Evolutionary conservation across 2,329 filamentous ascomycete species (phyloP).

Genomic region (Blastomyces gilchristii): DNA sequence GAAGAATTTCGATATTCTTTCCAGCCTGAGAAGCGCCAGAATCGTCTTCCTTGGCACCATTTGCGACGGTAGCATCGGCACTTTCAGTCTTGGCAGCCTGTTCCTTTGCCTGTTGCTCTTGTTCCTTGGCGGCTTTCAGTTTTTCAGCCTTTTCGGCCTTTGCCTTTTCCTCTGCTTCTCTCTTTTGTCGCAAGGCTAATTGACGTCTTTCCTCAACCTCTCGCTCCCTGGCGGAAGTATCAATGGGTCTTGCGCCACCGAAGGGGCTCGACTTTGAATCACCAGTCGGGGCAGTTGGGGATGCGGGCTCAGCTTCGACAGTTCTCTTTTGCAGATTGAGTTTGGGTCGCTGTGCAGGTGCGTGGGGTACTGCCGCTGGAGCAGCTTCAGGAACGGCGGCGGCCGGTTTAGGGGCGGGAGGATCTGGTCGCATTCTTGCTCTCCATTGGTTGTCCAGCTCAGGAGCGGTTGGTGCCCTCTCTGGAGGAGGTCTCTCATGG

Average conservation of each 20-base stretch:
- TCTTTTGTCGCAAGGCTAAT: slow-evolving; percentile 66
- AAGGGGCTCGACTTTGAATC: slow-evolving; percentile 87
- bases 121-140: slow-evolving; percentile 53
- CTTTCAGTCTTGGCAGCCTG: slow-evolving; percentile 28
- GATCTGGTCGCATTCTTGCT: slow-evolving; percentile 77
- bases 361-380: slow-evolving; percentile 59
- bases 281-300: slow-evolving; percentile 33
- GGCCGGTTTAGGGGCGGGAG: slow-evolving; percentile 47
- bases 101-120: slow-evolving; percentile 37
- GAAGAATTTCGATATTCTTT: slow-evolving; percentile 47
- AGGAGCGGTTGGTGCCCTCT: slow-evolving; percentile 71
- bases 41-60: slow-evolving; percentile 33
- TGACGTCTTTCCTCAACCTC: slow-evolving; percentile 83
- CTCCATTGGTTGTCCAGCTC: slow-evolving; percentile 94
- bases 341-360: slow-evolving; percentile 59
- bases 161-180: slow-evolving; percentile 74
- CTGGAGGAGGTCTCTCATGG: slow-evolving; percentile 52
- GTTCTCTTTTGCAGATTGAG: slow-evolving; percentile 87
- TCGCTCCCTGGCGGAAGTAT: slow-evolving; percentile 79
- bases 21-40: slow-evolving; percentile 34
- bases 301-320: slow-evolving; percentile 55
- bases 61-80: slow-evolving; percentile 27
- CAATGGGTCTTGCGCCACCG: slow-evolving; percentile 84
- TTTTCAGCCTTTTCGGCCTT: slow-evolving; percentile 62
- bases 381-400: slow-evolving; percentile 62